Conservation (phyloP, 176 grass and related monocot genomes). For the Urochloa ruziziensis region DNA sequence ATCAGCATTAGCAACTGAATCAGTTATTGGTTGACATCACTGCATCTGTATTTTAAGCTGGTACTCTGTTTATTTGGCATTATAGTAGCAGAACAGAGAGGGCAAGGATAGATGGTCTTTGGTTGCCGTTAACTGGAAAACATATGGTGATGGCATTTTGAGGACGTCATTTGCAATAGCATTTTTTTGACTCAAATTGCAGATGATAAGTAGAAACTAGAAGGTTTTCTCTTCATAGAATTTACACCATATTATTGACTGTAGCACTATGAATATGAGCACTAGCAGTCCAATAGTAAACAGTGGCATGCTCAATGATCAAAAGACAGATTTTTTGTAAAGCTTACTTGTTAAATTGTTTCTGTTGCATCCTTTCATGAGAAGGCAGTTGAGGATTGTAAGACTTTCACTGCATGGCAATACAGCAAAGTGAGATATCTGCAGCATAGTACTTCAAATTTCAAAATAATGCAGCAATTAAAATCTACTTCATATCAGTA, state of each 20-base stretch:
- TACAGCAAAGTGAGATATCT: neutral
- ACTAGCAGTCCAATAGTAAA: neutral
- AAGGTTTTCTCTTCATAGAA: neutral
- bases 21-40: neutral
- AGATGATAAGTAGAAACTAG: neutral
- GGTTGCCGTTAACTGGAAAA: neutral
- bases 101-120: neutral
- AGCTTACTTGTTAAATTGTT: constrained; percentile 31
- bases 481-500: neutral
- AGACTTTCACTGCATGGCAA: constrained; percentile 34
- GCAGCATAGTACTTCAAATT: constrained; percentile 5
- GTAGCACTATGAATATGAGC: neutral
- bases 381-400: constrained; percentile 35
- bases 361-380: constrained; percentile 31
- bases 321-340: neutral
- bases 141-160: neutral
- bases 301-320: neutral
- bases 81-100: neutral
- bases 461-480: neutral
- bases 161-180: neutral
- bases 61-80: neutral
- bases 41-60: neutral
- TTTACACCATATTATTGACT: neutral
- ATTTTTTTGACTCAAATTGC: neutral
- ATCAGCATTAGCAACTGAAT: neutral